Conservation (phyloP, 176 grass and related monocot species). For the Saccharum officinarum region DNA sequence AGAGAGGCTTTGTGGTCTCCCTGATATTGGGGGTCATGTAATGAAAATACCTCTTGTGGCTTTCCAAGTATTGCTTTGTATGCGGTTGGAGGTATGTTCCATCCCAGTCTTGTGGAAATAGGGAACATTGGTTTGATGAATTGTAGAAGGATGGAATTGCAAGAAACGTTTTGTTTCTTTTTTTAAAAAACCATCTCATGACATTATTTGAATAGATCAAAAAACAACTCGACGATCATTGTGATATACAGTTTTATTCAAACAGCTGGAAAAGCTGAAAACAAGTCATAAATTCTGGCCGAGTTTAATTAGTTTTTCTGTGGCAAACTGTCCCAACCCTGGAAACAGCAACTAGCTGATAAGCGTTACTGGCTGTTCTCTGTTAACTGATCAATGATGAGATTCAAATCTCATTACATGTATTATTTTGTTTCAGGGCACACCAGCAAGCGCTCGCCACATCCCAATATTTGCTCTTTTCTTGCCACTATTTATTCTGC, state of each 20-base stretch:
- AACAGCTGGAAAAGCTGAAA: neutral
- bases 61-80: conserved; percentile 96
- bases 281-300: neutral
- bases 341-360: neutral
- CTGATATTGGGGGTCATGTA: conserved; percentile 88
- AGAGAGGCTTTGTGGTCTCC: conserved; percentile 73
- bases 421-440: conserved; percentile 62
- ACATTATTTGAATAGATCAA: conserved; percentile 5
- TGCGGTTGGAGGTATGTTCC: conserved; percentile 79
- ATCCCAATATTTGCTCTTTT: conserved; percentile 90
- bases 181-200: neutral
- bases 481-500: conserved; percentile 82
- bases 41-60: conserved; percentile 92
- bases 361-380: neutral
- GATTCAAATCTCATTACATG: neutral
- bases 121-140: conserved; percentile 1
- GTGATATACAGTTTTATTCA: neutral
- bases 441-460: conserved; percentile 70
- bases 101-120: conserved; percentile 17
- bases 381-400: conserved; percentile 1
- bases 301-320: neutral
- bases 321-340: neutral
- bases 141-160: neutral
- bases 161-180: neutral
- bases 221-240: neutral